Base-by-base conservation (phyloP, 176 grass and related monocot genomes). In the Urochloa ruziziensis region DNA sequence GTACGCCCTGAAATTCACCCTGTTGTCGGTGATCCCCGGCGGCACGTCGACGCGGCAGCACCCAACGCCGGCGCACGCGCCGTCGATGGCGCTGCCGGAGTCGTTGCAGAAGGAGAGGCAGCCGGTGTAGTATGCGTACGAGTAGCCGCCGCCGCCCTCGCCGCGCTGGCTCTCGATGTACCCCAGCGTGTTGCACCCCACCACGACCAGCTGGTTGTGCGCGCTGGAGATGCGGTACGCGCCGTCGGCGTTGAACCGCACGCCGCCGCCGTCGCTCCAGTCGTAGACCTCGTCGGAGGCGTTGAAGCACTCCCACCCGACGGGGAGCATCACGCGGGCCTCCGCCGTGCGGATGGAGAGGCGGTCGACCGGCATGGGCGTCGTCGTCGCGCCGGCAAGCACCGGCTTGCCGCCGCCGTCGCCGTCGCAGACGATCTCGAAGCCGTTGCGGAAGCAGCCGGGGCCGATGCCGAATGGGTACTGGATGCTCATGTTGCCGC, bases 381-480 rank as follows among this genome's bases (percentile, higher is more conserved):
- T 16, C 10, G 0, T 16, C 10, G 4, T 27, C 14, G 8, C 5
- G 14, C 60, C 47, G 24, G 32, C 6, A 0, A 75, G 34, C 15
- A 12, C 23, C 34, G 82, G 82, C 29, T 4, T 6, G 33, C 63
- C 34, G 33, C 62, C 39, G 3, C 76, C 51, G n/a, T n/a, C 62
- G 43, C 23, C 39, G 3, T 80, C 51, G 59, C 90, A 92, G 7
- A 17, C 27, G 54, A 92, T 27, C 14, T 54, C 49, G n/a, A 92
- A 92, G 39, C 86, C 86, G 0, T 3, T 0, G 48, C 25, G 77
- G 74, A 27, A 87, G 77, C 78, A 86, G 10, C 79, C 75, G 5
- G 32, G 1, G 18, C 40, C 25, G 54, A 74, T 83, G 54, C 90
- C 90, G 30, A 92, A 92, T 18, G 91, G 87, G 83, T 84, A 89